These are phyloP conservation scores for Chlorella sp. DNA, from an alignment of 139 green algal genomes.

Conservation along the genomic window DNA sequence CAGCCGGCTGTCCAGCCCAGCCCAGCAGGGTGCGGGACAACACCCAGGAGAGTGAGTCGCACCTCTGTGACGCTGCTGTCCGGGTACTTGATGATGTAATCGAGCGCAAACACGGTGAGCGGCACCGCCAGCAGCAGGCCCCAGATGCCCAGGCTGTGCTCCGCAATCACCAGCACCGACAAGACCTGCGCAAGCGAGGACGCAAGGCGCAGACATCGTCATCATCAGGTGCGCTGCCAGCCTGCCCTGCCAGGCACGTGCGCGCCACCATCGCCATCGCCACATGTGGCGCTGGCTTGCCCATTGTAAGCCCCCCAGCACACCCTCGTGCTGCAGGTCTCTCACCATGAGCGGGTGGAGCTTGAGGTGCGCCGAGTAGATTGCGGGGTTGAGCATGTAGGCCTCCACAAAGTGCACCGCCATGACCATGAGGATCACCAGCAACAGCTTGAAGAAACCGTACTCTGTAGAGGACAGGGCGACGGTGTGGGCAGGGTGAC, in stretches of 20 bases:
- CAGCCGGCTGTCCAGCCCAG: too few relatives aligned
- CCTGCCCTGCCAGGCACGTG: too few relatives aligned
- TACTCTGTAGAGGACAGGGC: slow-evolving; percentile 44
- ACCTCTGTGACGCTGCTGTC: slow-evolving; percentile 1
- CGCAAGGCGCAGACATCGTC: too few relatives aligned
- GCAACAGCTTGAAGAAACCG: slow-evolving; percentile 81
- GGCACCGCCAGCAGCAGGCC: slow-evolving; percentile 90
- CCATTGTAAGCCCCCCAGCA: too few relatives aligned
- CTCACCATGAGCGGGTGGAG: slow-evolving; percentile 85
- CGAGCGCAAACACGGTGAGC: slow-evolving; percentile 82
- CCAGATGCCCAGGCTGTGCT: slow-evolving; percentile 88
- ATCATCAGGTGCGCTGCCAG: too few relatives aligned
- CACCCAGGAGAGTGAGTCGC: too few relatives aligned
- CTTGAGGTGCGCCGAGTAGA: slow-evolving; percentile 83
- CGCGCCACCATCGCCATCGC: too few relatives aligned
- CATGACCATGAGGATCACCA: slow-evolving; percentile 74
- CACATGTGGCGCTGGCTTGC: too few relatives aligned
- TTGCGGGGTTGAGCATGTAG: slow-evolving; percentile 64
- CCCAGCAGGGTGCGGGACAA: too few relatives aligned
- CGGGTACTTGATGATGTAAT: slow-evolving; percentile 62
- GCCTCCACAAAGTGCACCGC: slow-evolving; percentile 73
- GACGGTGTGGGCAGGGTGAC: too few relatives aligned
- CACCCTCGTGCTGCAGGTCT: too few relatives aligned
- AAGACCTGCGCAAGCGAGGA: slow-evolving; percentile 3
- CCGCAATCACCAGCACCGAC: slow-evolving; percentile 54